Conservation (phyloP, 805 yeast genomes). For the Metschnikowia similis region DNA sequence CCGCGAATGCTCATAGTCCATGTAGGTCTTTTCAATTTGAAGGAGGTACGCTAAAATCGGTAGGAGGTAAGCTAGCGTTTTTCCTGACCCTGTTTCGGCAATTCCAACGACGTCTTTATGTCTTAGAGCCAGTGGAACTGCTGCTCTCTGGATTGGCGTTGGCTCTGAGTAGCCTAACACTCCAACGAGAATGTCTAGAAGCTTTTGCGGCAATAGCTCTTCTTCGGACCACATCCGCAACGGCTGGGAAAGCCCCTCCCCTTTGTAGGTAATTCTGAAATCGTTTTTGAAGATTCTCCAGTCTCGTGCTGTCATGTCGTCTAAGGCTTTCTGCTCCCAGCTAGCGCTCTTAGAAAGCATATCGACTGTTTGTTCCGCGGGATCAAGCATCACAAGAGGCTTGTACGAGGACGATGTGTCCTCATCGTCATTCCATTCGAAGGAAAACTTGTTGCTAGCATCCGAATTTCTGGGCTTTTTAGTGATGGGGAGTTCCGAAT, state of each 20-base stretch:
- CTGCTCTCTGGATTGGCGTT: conserved; percentile 87
- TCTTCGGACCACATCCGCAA: conserved; percentile 73
- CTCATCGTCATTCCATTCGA: conserved; percentile 66
- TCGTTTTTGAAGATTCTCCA: conserved; percentile 88
- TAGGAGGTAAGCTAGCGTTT: conserved; percentile 76
- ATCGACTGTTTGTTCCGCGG: conserved; percentile 9
- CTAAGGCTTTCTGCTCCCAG: conserved; percentile 68
- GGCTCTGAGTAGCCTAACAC: conserved; percentile 57
- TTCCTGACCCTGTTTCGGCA: conserved; percentile 98
- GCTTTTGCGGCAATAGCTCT: conserved; percentile 33
- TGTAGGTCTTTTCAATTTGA: conserved; percentile 29
- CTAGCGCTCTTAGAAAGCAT: conserved; percentile 27
- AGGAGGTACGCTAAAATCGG: conserved; percentile 61
- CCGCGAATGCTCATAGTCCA: conserved; percentile 39
- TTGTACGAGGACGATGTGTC: conserved; percentile 53
- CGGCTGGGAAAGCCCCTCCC: conserved; percentile 48
- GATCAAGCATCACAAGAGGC: conserved; percentile 33
- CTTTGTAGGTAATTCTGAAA: conserved; percentile 57
- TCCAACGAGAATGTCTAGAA: conserved; percentile 26
- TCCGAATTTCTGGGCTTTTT: conserved; percentile 4
- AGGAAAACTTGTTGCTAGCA: conserved; percentile 42
- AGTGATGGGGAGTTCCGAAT: neutral
- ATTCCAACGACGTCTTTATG: conserved; percentile 74
- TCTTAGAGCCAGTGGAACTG: conserved; percentile 66
- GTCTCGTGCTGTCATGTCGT: conserved; percentile 73